Evolutionary conservation across 805 yeast species (phyloP), one percentile per base, ranked within the genome.

Genomic region (Metschnikowia noctiluminum): DNA sequence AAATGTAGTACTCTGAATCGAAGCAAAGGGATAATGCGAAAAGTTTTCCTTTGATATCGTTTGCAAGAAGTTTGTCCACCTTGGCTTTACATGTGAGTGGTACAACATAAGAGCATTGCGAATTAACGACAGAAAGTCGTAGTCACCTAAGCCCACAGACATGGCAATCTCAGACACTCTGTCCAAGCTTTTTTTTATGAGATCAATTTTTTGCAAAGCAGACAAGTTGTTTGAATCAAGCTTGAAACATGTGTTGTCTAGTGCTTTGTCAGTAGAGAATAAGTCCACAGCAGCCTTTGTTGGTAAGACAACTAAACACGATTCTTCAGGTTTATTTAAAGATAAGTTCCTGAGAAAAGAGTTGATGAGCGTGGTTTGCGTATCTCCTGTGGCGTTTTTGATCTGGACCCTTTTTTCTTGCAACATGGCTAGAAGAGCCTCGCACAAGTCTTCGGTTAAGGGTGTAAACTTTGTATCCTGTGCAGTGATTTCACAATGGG

Each of bases 41-140:
- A 40, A 31, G 4, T 31, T 36, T 8, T 38, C 35, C 13, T 37
- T 32, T n/a, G 47, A 26, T 11, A 56, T 41, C 35, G 44, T 48
- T 15, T 43, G 36, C 14, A 55, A 39, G 31, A 35, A 56, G 2
- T 38, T 34, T 14, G 38, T 43, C 67, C 67, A 63, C 8, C 38
- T 41, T 5, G 61, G 61, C 28, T 44, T 44, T 7, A 62, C 49
- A 32, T 61, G 64, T 2, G 42, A 37, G 28, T 60, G 42, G 43
- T 56, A 59, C 32, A 63, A 48, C 46, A 58, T 42, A 35, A 58
- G 42, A 0, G 62, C 63, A 40, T 60, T 56, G 27, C 51, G 52
- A 8, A 58, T 50, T 2, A 56, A 49, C 6, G 53, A 49, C 15
- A 26, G 53, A 40, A 52, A 58, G 10, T 53, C 58, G 38, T 46